Percentiles rank a stretch among this genome's conserved stretches.
phyloP scores from a whole-genome alignment of 2,329 filamentous ascomycete genomes.

The Balansia obtecta region DNA sequence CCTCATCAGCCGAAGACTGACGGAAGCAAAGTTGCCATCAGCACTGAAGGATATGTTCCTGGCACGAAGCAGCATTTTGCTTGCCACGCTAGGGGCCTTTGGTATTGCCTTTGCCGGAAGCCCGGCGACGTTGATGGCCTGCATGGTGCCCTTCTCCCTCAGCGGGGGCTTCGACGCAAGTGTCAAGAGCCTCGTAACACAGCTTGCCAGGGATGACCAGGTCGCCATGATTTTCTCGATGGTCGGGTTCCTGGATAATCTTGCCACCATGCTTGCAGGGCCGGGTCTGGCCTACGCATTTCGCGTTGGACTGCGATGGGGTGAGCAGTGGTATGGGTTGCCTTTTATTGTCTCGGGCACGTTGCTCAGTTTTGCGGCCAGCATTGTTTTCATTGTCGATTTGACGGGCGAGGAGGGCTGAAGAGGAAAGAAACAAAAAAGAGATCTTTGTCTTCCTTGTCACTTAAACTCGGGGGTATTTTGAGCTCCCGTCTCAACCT shows the following conservation, averaged over 20 bases:
- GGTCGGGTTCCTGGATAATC: not conserved
- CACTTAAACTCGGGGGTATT: too few species aligned
- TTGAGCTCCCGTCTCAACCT: too few species aligned
- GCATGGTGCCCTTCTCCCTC: not conserved
- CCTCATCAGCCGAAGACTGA: too few species aligned
- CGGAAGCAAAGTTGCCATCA: too few species aligned
- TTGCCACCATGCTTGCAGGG: not conserved
- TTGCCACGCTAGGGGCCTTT: not conserved
- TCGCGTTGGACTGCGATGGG: not conserved
- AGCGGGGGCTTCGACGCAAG: not conserved
- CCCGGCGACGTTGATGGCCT: not conserved
- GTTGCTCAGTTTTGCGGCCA: not conserved
- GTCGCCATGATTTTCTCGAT: not conserved
- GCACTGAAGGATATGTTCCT: too few species aligned
- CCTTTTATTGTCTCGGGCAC: not conserved
- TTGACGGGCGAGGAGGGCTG: too few species aligned
- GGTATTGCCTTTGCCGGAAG: not conserved
- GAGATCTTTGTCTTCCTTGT: too few species aligned
- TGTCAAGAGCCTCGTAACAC: not conserved
- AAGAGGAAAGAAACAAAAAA: too few species aligned
- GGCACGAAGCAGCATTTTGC: not conserved
- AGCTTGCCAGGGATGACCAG: not conserved
- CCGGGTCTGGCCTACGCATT: not conserved
- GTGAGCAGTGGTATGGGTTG: not conserved
- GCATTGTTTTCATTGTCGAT: not conserved